A percentile compares a stretch with the other conserved stretches of the same genome.
These are phyloP conservation scores for Termitomyces eurrhizus DNA, from an alignment of 768 basidiomycete genomes.

Conservation along the genomic window DNA sequence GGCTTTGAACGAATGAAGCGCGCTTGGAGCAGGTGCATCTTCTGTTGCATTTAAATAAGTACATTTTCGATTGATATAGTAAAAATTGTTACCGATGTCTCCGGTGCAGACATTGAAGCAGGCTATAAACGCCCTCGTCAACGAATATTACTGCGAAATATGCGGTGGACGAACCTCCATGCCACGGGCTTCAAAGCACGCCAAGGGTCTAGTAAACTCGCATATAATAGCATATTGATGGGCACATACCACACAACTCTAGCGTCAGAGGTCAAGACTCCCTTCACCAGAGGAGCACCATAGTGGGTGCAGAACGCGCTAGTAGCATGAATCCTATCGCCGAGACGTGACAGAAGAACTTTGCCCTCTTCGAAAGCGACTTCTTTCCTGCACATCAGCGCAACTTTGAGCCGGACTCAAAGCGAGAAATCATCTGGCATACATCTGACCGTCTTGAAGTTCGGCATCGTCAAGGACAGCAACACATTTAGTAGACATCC, in stretches of 20 bases:
- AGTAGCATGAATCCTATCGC: constrained; percentile 73
- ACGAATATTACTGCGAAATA: not conserved
- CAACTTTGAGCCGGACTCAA: not conserved
- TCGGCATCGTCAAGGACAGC: constrained; percentile 56
- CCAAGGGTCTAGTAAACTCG: not conserved
- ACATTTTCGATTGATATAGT: constrained; percentile 3
- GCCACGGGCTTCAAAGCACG: constrained; percentile 62
- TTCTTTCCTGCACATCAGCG: constrained; percentile 58
- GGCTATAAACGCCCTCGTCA: constrained; percentile 36
- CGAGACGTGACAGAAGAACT: constrained; percentile 73
- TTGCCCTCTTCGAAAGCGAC: constrained; percentile 76
- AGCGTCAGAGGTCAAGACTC: constrained; percentile 74
- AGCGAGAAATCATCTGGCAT: constrained; percentile 1
- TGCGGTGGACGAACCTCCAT: constrained; percentile 55
- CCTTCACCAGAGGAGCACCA: constrained; percentile 83
- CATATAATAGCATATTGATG: not conserved
- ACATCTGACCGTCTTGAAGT: constrained; percentile 68
- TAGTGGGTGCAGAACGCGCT: constrained; percentile 90
- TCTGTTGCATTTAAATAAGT: constrained; percentile 40
- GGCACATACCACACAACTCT: constrained; percentile 67
- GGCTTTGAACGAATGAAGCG: constrained; percentile 76
- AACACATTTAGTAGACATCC: constrained; percentile 48
- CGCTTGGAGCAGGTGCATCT: constrained; percentile 82
- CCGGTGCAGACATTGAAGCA: constrained; percentile 87
- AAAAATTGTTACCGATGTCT: constrained; percentile 58